Evolutionary conservation across 78 protist species (phyloP), one percentile per base, ranked within the genome.

Genomic region (Chrysochromulina parva): DNA sequence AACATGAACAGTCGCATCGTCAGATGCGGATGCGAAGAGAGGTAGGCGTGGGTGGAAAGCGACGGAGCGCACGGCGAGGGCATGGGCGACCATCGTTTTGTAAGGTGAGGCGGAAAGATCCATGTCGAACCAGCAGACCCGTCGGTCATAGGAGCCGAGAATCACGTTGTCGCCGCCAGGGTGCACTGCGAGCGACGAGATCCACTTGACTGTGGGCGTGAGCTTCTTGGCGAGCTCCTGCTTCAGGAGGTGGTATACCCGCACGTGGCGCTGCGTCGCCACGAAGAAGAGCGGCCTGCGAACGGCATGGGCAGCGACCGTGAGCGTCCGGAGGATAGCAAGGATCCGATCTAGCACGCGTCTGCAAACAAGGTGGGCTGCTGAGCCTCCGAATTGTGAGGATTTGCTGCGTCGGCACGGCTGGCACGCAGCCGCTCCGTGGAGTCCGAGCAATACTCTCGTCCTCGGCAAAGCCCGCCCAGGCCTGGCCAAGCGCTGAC

Each of bases 51-150:
- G 76, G 80, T 80, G 87, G 66, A 82, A 76, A 16, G 59, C 78
- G 55, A 81, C 76, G 5, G 53, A 38, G 60, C 93, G 94, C 52
- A 98, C 96, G 0, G 99, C 99, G 28, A 54, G 53, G 55, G n/a
- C 1, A 47, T 78, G 86, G 16, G 86, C 19, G 90, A 85, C 55
- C 52, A 99, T 62, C n/a, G 93, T 93, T 90, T 96, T 97, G 95
- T 97, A 98, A 17, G 99, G 98, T 26, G 71, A 52, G 38, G 95
- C 71, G 3, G 92, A 14, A n/a, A 97, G 86, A 58, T 99, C 99
- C 76, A 96, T 48, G 92, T 99, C 99, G 82, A 96, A 98, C 99
- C 99, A 99, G 88, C 22, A 57, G 0, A 98, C 97, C 16, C 93
- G 90, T 28, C 91, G 88, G 92, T 98, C 99, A 84, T 94, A 96